Evolutionary conservation across 306 rosid genomes (phyloP), one percentile per base, ranked within the genome.

Genomic region (Fragaria nilgerrensis): DNA sequence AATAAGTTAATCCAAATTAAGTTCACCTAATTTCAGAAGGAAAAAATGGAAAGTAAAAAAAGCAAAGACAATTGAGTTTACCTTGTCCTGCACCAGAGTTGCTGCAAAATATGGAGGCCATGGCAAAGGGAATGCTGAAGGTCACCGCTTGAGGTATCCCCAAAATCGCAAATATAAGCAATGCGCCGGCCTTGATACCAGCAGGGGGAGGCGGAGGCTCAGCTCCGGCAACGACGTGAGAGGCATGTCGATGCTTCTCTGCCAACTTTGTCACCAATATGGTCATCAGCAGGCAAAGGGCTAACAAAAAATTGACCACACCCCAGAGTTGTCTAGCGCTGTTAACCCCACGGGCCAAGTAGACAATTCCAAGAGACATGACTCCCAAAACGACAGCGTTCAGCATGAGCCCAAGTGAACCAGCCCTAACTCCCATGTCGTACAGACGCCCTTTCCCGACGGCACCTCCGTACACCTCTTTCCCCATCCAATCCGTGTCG

Each of bases 61-160:
- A 32, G 4, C 36, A 3, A 32, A 56, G 14, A 9, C 7, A 58
- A 22, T 10, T 9, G 2, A 22, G 64, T 10, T 56, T 23, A 63
- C 68, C 68, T 63, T 63, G 68, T 63, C 68, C 68, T 29, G 43
- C 68, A 5, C 68, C 68, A 7, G 68, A 63, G 22, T 32, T 63
- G 68, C 68, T 63, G 41, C 68, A 63, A 63, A 63, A 63, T 5
- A 62, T 62, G 41, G 68, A 62, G 68, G 68, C 68, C 68, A 32
- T 63, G 22, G 43, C 68, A 63, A 63, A 63, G 22, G 68, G 68
- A 16, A 63, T 63, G 22, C 68, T 63, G 5, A 14, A 63, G 43
- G 68, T 63, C 5, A 32, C 68, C 4, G 44, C 68, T 32, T 32
- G 68, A 2, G 68, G 68, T 63, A 32, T 63, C 43, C 68, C 68